Conservation (phyloP, 371 early-diverging fungal species). For the Saksenaea vasiformis region DNA sequence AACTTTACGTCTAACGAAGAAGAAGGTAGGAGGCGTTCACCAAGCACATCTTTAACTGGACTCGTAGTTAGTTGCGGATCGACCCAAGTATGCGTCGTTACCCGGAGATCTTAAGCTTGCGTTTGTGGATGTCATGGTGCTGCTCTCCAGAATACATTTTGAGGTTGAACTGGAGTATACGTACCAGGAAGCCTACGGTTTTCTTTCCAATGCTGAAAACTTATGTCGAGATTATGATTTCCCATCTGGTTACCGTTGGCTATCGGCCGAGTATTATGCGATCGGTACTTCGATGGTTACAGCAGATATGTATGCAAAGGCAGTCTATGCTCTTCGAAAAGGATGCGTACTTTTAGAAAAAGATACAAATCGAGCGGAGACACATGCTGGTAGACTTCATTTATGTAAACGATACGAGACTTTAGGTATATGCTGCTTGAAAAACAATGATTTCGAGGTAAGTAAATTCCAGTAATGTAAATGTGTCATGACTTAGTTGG, state of each 20-base stretch:
- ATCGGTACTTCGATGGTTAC: slow-evolving; percentile 38
- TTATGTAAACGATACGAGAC: slow-evolving; percentile 46
- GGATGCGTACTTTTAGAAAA: slow-evolving; percentile 38
- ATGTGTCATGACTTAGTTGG: not conserved
- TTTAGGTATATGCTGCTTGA: slow-evolving; percentile 38
- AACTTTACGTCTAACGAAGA: slow-evolving; percentile 13
- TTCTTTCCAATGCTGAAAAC: slow-evolving; percentile 30
- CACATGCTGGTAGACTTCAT: slow-evolving; percentile 32
- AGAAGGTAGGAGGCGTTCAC: slow-evolving; percentile 15
- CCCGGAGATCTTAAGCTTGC: slow-evolving; percentile 19
- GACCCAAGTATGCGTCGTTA: not conserved
- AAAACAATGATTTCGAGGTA: slow-evolving; percentile 30
- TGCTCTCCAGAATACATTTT: slow-evolving; percentile 34
- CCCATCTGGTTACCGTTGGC: slow-evolving; percentile 35
- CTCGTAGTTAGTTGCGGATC: not conserved
- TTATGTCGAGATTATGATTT: slow-evolving; percentile 26
- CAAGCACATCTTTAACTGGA: not conserved
- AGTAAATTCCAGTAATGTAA: not conserved
- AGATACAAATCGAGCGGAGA: slow-evolving; percentile 17
- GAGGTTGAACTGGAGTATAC: slow-evolving; percentile 23
- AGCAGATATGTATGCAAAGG: slow-evolving; percentile 17
- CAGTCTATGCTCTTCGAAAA: slow-evolving; percentile 39
- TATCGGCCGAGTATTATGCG: slow-evolving; percentile 35
- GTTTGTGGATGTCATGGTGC: slow-evolving; percentile 35
- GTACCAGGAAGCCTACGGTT: slow-evolving; percentile 30